These are phyloP conservation scores for Ceriops decandra DNA, from an alignment of 345 rosid genomes.

Conservation along the genomic window DNA sequence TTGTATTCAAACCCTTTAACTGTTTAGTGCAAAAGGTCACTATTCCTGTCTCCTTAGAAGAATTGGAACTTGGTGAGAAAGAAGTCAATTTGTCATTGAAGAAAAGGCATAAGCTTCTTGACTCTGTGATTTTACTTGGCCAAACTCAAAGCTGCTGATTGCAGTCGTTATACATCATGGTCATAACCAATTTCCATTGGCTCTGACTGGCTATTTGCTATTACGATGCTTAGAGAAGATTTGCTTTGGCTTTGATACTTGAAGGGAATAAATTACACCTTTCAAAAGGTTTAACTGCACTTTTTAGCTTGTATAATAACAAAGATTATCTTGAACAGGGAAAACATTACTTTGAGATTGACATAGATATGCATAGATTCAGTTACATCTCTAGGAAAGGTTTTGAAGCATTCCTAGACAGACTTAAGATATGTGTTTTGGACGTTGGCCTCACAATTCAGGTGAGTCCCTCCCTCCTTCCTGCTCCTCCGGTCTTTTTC, in stretches of 20 bases:
- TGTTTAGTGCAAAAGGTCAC: not conserved
- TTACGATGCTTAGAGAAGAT: not conserved
- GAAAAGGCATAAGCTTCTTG: no score
- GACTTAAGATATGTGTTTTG: slow-evolving; percentile 71
- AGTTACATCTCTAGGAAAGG: slow-evolving; percentile 96
- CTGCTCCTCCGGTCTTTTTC: not conserved
- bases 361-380: slow-evolving; percentile 97
- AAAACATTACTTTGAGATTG: slow-evolving; percentile 82
- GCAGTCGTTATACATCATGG: no score
- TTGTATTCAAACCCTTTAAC: not conserved
- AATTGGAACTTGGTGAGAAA: not conserved
- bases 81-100: not conserved
- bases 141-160: no score
- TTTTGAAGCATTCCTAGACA: slow-evolving; percentile 81
- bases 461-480: slow-evolving; percentile 31
- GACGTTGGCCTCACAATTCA: slow-evolving; percentile 97
- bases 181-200: no score
- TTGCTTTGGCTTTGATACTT: not conserved
- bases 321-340: slow-evolving; percentile 44
- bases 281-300: not conserved
- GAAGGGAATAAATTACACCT: not conserved
- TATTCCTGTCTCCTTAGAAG: not conserved
- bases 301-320: not conserved
- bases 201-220: no score
- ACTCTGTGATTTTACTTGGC: no score